Evolutionary conservation across 257 asterid genomes (phyloP).

Genomic region (Scutellaria barbata): DNA sequence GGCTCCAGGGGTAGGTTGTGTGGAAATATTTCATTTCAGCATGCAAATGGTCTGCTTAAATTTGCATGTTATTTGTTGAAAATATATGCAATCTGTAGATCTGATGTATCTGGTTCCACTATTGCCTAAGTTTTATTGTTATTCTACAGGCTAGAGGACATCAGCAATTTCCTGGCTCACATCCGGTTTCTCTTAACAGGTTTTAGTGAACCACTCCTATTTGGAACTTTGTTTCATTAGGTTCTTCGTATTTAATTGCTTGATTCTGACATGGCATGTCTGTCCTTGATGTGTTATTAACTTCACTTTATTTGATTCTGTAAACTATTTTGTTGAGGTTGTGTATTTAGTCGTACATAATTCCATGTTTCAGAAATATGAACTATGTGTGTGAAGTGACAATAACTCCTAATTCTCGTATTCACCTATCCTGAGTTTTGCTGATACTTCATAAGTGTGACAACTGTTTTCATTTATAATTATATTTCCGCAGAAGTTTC

Average conservation of each 20-base stretch:
- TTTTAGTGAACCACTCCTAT: conserved; percentile 36
- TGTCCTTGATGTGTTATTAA: conserved; percentile 3
- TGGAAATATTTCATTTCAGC: conserved; percentile 21
- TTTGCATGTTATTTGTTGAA: conserved; percentile 5
- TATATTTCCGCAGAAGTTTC: too few relatives aligned
- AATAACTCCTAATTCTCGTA: too few relatives aligned
- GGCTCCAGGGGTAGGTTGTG: conserved; percentile 64
- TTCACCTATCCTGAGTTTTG: not conserved
- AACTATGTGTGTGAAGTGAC: not conserved
- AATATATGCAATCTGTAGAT: not conserved
- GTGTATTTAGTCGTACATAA: not conserved
- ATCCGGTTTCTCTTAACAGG: conserved; percentile 99
- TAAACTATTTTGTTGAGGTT: not conserved
- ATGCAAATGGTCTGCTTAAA: conserved; percentile 25
- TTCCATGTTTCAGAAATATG: not conserved
- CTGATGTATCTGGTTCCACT: conserved; percentile 13
- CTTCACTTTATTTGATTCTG: conserved; percentile 19
- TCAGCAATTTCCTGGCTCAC: conserved; percentile 92
- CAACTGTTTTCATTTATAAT: too few relatives aligned
- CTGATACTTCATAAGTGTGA: too few relatives aligned
- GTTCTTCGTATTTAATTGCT: conserved; percentile 10
- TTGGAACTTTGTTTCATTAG: conserved; percentile 6
- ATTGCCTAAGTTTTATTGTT: conserved; percentile 25
- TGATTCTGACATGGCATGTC: conserved; percentile 8
- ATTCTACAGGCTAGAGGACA: conserved; percentile 64